Evolutionary conservation across 495 filamentous ascomycete species (phyloP).

Genomic region (Neurospora hispaniola): DNA sequence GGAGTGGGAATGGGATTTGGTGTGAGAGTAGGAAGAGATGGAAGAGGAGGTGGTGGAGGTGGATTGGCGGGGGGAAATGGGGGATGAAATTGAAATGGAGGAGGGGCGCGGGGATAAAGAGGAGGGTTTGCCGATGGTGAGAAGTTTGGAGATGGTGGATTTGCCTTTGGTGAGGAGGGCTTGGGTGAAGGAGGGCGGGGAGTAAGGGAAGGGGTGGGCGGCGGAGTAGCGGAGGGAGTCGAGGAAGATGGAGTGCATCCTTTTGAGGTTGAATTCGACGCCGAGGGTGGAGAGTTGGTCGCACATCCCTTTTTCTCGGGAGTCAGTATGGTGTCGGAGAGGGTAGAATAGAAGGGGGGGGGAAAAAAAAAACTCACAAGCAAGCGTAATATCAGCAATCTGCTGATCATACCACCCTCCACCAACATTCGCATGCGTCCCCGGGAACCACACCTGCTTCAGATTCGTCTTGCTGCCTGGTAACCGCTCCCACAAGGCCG

Average conservation of each 20-base stretch:
- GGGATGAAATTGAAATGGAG: neutral
- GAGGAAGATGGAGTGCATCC: conserved; percentile 17
- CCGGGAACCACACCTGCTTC: conserved; percentile 63
- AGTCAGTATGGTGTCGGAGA: neutral
- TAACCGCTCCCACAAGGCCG: conserved; percentile 46
- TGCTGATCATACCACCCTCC: conserved; percentile 34
- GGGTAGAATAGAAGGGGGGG: neutral
- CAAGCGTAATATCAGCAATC: conserved; percentile 21
- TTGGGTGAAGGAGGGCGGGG: conserved; percentile 3
- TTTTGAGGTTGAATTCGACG: conserved; percentile 22
- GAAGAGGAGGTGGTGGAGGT: neutral
- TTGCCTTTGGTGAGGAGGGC: conserved; percentile 8
- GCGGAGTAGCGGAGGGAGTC: conserved; percentile 20
- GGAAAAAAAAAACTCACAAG: conserved; percentile 13
- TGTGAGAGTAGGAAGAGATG: neutral
- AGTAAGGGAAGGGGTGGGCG: conserved; percentile 22
- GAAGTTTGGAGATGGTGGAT: conserved; percentile 4
- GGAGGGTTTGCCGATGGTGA: conserved; percentile 1
- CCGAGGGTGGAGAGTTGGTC: conserved; percentile 25
- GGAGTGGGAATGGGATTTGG: neutral
- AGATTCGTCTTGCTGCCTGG: conserved; percentile 29
- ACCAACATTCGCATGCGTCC: conserved; percentile 54
- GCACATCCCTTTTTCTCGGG: conserved; percentile 21
- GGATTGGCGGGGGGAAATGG: neutral
- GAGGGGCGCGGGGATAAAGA: conserved; percentile 1